Percentiles rank a stretch among this genome's conserved stretches.
phyloP scores from a whole-genome alignment of 2,329 filamentous ascomycete genomes.

The Cryoendolithus antarcticus region DNA sequence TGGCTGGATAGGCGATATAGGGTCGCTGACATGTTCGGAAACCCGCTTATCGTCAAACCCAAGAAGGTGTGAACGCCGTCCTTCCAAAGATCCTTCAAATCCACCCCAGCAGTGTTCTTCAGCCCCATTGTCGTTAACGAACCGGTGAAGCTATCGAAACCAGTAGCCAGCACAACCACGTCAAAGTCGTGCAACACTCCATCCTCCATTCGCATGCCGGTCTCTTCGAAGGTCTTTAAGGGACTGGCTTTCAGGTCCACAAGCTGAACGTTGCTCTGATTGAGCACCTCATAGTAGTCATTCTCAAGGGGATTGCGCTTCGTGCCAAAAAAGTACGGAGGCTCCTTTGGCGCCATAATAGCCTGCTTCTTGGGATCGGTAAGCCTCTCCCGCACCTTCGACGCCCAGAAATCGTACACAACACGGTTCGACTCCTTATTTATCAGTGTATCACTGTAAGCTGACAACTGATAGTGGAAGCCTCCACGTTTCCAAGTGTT shows the following conservation, averaged over 20 bases:
- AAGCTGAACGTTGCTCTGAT: slow-evolving; percentile 30
- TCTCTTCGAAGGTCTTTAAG: slow-evolving; percentile 30
- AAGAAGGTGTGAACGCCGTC: slow-evolving; percentile 29
- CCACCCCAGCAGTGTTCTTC: slow-evolving; percentile 20
- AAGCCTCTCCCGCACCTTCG: slow-evolving; percentile 30
- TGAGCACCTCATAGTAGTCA: slow-evolving; percentile 35
- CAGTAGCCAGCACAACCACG: slow-evolving; percentile 32
- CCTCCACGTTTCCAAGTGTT: slow-evolving; percentile 26
- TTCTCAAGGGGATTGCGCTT: slow-evolving; percentile 34
- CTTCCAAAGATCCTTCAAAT: slow-evolving; percentile 33
- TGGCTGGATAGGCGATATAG: not conserved
- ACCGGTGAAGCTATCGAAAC: slow-evolving; percentile 31
- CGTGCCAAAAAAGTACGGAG: slow-evolving; percentile 31
- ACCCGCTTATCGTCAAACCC: slow-evolving; percentile 22
- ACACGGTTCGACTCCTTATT: slow-evolving; percentile 28
- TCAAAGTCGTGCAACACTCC: slow-evolving; percentile 31
- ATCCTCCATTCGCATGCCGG: slow-evolving; percentile 30
- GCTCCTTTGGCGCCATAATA: slow-evolving; percentile 30
- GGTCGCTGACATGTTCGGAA: slow-evolving; percentile 25
- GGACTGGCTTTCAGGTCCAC: slow-evolving; percentile 30
- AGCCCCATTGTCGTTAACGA: slow-evolving; percentile 26
- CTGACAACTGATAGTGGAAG: slow-evolving; percentile 30
- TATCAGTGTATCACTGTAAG: slow-evolving; percentile 26
- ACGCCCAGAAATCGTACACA: slow-evolving; percentile 34
- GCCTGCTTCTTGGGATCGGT: slow-evolving; percentile 32